Evolutionary conservation across 129 eudicot species (phyloP).

Genomic region (Flaveria brownii): DNA sequence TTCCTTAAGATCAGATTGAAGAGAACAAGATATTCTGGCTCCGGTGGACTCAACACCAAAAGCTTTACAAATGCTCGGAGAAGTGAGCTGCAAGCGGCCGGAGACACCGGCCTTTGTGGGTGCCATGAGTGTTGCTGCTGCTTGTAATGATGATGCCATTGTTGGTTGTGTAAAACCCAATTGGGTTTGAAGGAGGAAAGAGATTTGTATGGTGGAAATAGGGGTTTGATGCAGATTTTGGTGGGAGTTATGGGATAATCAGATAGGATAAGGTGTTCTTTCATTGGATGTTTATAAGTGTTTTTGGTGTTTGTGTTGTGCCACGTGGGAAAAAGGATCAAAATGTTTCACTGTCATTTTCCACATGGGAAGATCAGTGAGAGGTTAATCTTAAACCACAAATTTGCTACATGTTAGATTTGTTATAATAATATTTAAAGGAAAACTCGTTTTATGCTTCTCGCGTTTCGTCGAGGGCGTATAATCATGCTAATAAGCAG

Average conservation of each 20-base stretch:
- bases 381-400: too few relatives aligned
- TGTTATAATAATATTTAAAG: too few relatives aligned
- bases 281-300: conserved; percentile 49
- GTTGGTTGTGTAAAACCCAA: conserved; percentile 11
- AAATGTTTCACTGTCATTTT: conserved; percentile 28
- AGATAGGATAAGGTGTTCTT: conserved; percentile 68
- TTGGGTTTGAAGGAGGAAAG: conserved; percentile 37
- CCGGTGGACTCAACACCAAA: conserved; percentile 53
- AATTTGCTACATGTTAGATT: too few relatives aligned
- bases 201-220: conserved; percentile 44
- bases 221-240: conserved; percentile 32
- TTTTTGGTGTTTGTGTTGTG: conserved; percentile 36
- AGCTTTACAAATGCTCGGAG: conserved; percentile 57
- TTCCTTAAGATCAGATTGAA: conserved; percentile 71
- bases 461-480: too few relatives aligned
- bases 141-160: conserved; percentile 75
- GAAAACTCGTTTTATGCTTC: too few relatives aligned
- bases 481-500: too few relatives aligned
- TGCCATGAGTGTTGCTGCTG: conserved; percentile 80
- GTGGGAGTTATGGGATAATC: conserved; percentile 42
- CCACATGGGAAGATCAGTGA: conserved; percentile 17
- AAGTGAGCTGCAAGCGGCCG: conserved; percentile 50
- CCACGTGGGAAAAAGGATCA: conserved; percentile 44
- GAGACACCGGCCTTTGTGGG: conserved; percentile 55
- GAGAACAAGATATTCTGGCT: conserved; percentile 65